Evolutionary conservation across 2,329 filamentous ascomycete species (phyloP), one percentile per base, ranked within the genome.

Genomic region (Cladosporium sp.): DNA sequence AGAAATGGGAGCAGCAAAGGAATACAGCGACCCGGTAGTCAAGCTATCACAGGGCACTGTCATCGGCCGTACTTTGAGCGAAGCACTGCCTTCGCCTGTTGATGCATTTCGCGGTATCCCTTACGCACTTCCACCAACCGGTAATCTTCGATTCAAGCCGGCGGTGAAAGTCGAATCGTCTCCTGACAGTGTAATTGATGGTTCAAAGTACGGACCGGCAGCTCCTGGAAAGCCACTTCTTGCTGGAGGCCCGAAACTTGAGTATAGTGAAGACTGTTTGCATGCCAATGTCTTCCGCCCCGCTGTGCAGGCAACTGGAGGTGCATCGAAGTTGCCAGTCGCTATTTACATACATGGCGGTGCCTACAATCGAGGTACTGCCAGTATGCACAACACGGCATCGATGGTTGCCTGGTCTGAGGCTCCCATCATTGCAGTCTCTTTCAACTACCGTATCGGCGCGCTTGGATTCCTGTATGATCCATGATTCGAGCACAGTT

Each of bases 271-370:
- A 71, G 83, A 88, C 67, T 89, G 87, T 65, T 78, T 89, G 5
- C 86, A 84, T 28, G 75, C 88, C 65, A 89, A 88, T 69, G 79
- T 89, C 11, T 79, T 89, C 43, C 80, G 86, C 2, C 85, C 53
- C 26, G 84, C 13, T 46, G 10, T 10, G 16, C 49, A 46, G 32
- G 13, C 10, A 5, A 25, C 2, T 11, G 34, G 25, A 5, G 23
- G 78, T 4, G 71, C 74, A 13, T 67, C 72, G 46, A 80, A 76
- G 36, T 78, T 88, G 0, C 86, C 86, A 0, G 84, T 88, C 4
- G 81, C 80, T 18, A 79, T 89, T 1, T 89, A 88, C 71, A 76
- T 90, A 34, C 87, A 89, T 72, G 88, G 88, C 53, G 88, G 88
- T 2, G 83, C 80, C 6, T 90, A 89, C 78, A 72, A 72, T 30